Evolutionary conservation across 257 asterid species (phyloP).

Genomic region (Forsythia suspensa): DNA sequence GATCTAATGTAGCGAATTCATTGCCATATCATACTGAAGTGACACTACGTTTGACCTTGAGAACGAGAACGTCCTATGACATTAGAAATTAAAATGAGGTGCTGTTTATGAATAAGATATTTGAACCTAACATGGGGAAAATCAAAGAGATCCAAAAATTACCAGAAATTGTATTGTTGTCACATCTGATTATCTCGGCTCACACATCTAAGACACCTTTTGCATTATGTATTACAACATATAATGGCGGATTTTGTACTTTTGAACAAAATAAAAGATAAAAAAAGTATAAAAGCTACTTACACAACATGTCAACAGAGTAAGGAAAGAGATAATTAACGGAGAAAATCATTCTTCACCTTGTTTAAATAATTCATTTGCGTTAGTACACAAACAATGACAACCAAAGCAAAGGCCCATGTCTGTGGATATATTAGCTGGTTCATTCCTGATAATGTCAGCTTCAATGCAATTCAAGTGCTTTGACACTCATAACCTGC

Average conservation of each 20-base stretch:
- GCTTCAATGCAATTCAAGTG: conserved; percentile 88
- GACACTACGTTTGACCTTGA: not conserved
- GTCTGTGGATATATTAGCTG: conserved; percentile 92
- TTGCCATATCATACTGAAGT: not conserved
- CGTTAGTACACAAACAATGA: conserved; percentile 68
- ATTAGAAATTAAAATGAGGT: not conserved
- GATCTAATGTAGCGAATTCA: not conserved
- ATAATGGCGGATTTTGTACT: not conserved
- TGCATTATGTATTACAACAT: not conserved
- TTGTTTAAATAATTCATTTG: conserved; percentile 92
- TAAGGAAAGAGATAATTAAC: not conserved
- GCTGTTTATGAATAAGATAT: not conserved
- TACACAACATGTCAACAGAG: not conserved
- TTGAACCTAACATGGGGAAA: not conserved
- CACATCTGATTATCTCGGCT: not conserved
- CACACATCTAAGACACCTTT: not conserved
- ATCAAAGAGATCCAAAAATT: not conserved
- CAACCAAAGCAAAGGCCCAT: conserved; percentile 79
- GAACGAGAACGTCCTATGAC: not conserved
- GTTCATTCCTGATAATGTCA: conserved; percentile 86
- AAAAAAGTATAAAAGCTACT: not conserved
- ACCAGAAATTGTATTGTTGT: not conserved
- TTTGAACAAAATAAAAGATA: not conserved
- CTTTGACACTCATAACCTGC: conserved; percentile 98
- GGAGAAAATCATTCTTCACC: conserved; percentile 38